Evolutionary conservation across 139 green algal species (phyloP), one percentile per base, ranked within the genome.

Genomic region (Haematococcus sp.): DNA sequence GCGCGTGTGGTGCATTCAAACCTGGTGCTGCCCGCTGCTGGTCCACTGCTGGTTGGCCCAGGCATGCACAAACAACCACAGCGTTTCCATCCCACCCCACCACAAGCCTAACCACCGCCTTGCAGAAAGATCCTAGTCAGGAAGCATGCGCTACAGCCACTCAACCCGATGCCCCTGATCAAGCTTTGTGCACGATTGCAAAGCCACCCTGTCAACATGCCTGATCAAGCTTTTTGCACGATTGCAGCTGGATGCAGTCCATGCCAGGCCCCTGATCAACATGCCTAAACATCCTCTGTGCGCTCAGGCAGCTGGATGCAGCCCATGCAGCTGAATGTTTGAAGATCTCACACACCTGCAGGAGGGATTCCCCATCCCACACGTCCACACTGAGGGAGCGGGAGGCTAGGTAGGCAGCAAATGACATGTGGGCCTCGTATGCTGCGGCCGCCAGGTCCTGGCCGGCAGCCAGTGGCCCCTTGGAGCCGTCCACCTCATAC

Each of bases 311-410:
- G 23, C 33, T n/a, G 64, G 22, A 16, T 15, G 33, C 31, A 40
- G 64, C 64, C 20, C 31, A 34, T 9, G 34, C 17, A 35, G 31
- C 4, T 58, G 40, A n/a, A n/a, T n/a, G n/a, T n/a, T n/a, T n/a
- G n/a, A 31, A 35, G 31, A 23, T 20, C 40, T 13, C 63, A 33
- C 75, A 1, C 64, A 87, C 85, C 76, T 91, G 83, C 67, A 93
- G 76, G 67, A 89, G 72, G 19, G 84, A 90, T 31, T 87, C 82
- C 0, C 79, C 86, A 69, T 93, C 88, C 86, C 86, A 93, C 67
- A 93, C 81, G 70, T 93, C 88, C 34, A 93, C 40, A 17, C 52
- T 64, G 27, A 93, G 82, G 40, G 31, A 70, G 68, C 82, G 77
- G 33, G 34, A 44, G 15, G 67, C 79, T 56, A 90, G 81, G 84